Base-by-base conservation (phyloP, 257 asterid genomes). In the Solanum corneliomulleri region DNA sequence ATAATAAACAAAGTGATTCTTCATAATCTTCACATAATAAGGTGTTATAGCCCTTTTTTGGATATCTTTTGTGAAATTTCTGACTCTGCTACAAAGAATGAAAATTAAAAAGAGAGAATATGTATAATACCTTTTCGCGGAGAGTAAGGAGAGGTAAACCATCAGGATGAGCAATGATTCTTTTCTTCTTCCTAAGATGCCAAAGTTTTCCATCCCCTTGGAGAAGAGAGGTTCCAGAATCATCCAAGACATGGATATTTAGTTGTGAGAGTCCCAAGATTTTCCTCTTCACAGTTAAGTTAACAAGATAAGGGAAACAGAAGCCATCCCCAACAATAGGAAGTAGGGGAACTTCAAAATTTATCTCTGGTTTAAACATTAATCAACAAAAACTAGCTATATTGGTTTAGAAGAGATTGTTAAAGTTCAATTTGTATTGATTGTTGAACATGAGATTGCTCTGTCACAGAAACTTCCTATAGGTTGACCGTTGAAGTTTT, bases 261-360 rank as follows among this genome's bases (percentile, higher is more conserved):
- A 81, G 71, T 41, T 72, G 69, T 9, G 89, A 86, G 41, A 92
- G 5, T 39, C 90, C 91, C 2, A 58, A 29, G 4, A 84, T 56
- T 41, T 84, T 89, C 84, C 83, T 91, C 81, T 82, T 89, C 49
- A 91, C 88, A 35, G 23, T 77, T 85, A 92, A 86, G 86, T 90
- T 74, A 14, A 90, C 93, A 41, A 91, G 81, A 86, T 92, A 91
- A 9, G 94, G 93, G 82, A 87, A 86, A 88, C 92, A 92, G 86
- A 85, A 92, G 33, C 85, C 89, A 18, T 92, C 93, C 23, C 90
- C 89, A 2, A 92, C 89, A 25, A 90, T 44, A 58, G 90, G 78
- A 42, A 87, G 70, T 20, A 88, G 45, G 11, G 93, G 91, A 60
- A 86, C 89, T 16, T n/a, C 45, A 33, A 58, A 39, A 31, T 89